Evolutionary conservation across 495 filamentous ascomycete genomes (phyloP).

Genomic region (Chaetomium tenue): DNA sequence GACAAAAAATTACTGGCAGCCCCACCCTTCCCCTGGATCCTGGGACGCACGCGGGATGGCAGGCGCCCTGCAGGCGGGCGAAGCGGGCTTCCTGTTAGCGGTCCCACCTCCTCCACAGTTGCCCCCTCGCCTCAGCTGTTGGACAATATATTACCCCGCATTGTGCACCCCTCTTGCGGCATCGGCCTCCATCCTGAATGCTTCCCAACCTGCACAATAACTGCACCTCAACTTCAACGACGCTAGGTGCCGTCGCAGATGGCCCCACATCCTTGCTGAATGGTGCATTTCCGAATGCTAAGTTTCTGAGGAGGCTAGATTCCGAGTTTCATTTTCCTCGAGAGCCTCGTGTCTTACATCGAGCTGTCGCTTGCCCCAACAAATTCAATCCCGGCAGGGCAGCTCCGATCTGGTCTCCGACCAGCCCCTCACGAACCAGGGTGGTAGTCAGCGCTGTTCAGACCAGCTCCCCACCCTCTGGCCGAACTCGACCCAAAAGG

Average conservation of each 20-base stretch:
- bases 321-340: neutral
- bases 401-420: constrained; percentile 7
- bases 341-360: neutral
- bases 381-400: neutral
- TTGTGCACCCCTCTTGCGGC: constrained; percentile 1
- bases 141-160: neutral
- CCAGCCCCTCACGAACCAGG: neutral
- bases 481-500: too few relatives aligned
- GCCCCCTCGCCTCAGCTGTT: neutral
- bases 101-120: neutral
- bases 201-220: neutral
- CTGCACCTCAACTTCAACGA: too few relatives aligned
- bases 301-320: neutral
- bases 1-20: constrained; percentile 20
- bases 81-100: neutral
- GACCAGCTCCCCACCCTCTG: too few relatives aligned
- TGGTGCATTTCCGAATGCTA: neutral
- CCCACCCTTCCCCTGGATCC: constrained; percentile 7
- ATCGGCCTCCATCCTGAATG: constrained; percentile 6
- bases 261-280: neutral
- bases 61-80: constrained; percentile 5
- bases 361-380: too few relatives aligned
- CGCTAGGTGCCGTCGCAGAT: neutral
- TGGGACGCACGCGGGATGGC: neutral
- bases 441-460: neutral